Conservation (phyloP, 78 protist genomes). For the Dictyostelium purpureum region DNA sequence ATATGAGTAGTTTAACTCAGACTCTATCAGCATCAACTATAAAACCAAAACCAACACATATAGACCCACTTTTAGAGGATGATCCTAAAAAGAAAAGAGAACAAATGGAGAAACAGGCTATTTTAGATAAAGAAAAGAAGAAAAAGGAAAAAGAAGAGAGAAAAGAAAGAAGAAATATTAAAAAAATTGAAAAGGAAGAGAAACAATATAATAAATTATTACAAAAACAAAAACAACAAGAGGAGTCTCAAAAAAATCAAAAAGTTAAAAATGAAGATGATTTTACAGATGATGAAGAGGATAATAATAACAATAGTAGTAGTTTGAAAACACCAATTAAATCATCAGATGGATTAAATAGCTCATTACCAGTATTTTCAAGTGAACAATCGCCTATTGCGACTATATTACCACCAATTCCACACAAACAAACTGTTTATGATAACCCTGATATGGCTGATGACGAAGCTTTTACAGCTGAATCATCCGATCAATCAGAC, state of each 20-base stretch:
- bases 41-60: neutral
- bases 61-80: neutral
- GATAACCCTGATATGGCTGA: neutral
- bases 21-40: neutral
- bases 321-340: neutral
- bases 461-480: conserved; percentile 13
- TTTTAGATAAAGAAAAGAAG: neutral
- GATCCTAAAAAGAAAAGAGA: conserved; percentile 63
- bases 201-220: neutral
- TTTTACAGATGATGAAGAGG: conserved; percentile 28
- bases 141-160: conserved; percentile 14
- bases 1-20: neutral
- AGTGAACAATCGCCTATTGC: conserved; percentile 28
- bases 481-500: neutral
- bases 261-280: conserved; percentile 20
- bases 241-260: neutral
- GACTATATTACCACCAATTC: conserved; percentile 5
- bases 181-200: neutral
- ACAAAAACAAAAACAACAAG: neutral
- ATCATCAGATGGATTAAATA: neutral
- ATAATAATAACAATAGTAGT: neutral
- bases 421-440: neutral
- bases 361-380: neutral
- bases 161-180: neutral
- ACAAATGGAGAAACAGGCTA: neutral